Base-by-base conservation (phyloP, 169 alveolate species). In the Toxoplasma gondii region DNA sequence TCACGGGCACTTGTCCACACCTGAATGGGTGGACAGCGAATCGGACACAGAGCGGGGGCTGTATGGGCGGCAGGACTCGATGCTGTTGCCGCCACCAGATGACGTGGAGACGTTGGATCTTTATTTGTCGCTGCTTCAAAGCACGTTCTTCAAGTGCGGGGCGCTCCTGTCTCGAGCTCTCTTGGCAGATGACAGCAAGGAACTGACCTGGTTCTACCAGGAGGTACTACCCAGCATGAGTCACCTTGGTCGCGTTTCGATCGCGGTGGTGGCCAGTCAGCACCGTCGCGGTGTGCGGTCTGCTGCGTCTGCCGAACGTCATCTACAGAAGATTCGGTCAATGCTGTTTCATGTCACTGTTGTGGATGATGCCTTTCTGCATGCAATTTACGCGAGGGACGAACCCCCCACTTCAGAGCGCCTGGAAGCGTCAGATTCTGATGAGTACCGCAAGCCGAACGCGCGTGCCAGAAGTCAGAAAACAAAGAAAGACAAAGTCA, bases 221-320 rank as follows among this genome's bases (percentile, higher is more conserved):
- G 22, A n/a, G 27, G 45, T 78, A 7, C 45, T 78, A 1, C 86
- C 86, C 39, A n/a, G 1, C 24, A 12, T 17, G 31, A 38, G 12
- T 7, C n/a, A 19, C 45, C 22, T 78, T 1, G 43, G 9, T 31
- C 86, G 86, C 86, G 22, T n/a, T 17, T 78, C 39, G 86, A 27
- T 78, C 24, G 39, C n/a, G 44, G 27, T 78, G 31, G 9, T 78
- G 45, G n/a, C 86, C 29, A 78, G 86, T 78, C 86, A 78, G 45
- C 24, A 78, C n/a, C 86, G 86, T 16, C 86, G 86, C 16, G 86
- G 86, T 27, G 86, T 78, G n/a, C 86, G 86, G 39, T 24, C 86
- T 24, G 39, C 86, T 38, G 86, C 39, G 27, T 78, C 86, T 0
- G n/a, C 86, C 86, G 86, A 78, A n/a, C 86, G 45, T 4, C 49